phyloP scores from a whole-genome alignment of 345 rosid genomes.

The Carallia pectinifolia region DNA sequence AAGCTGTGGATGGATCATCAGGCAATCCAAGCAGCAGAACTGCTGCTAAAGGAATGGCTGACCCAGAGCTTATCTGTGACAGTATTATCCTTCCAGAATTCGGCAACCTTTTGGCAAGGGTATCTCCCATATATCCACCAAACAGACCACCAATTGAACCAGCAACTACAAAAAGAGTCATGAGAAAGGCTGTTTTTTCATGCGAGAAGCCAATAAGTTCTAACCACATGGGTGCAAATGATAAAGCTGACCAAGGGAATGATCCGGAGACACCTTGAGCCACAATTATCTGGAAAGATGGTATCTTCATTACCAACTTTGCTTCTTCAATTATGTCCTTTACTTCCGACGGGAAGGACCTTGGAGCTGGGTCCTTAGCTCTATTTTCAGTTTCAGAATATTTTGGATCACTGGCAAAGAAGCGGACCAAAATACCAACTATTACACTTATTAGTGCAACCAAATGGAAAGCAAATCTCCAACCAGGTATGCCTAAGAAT shows the following conservation, averaged over 20 bases:
- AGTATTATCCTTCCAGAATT: conserved; percentile 57
- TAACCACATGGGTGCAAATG: conserved; percentile 64
- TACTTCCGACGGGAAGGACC: conserved; percentile 41
- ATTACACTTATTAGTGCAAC: conserved; percentile 56
- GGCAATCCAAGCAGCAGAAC: conserved; percentile 55
- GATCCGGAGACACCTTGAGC: conserved; percentile 71
- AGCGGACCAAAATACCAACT: conserved; percentile 55
- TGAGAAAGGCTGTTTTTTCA: conserved; percentile 44
- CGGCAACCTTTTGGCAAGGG: conserved; percentile 42
- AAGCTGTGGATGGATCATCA: conserved; percentile 52
- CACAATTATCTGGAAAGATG: conserved; percentile 62
- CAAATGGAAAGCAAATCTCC: conserved; percentile 74
- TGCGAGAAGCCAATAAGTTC: conserved; percentile 71
- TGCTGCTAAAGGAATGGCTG: conserved; percentile 62
- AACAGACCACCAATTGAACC: conserved; percentile 45
- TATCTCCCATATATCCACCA: conserved; percentile 67
- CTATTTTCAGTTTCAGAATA: conserved; percentile 19
- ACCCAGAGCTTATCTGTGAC: conserved; percentile 59
- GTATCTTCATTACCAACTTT: conserved; percentile 48
- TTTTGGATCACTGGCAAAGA: conserved; percentile 70
- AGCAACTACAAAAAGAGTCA: conserved; percentile 38
- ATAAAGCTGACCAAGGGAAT: conserved; percentile 62
- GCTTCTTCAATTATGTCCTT: conserved; percentile 46
- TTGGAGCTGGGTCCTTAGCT: conserved; percentile 16
- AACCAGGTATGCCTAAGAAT: conserved; percentile 66